phyloP scores from a whole-genome alignment of 1,284 basidiomycete species.

The Apiotrichum brassicae region DNA sequence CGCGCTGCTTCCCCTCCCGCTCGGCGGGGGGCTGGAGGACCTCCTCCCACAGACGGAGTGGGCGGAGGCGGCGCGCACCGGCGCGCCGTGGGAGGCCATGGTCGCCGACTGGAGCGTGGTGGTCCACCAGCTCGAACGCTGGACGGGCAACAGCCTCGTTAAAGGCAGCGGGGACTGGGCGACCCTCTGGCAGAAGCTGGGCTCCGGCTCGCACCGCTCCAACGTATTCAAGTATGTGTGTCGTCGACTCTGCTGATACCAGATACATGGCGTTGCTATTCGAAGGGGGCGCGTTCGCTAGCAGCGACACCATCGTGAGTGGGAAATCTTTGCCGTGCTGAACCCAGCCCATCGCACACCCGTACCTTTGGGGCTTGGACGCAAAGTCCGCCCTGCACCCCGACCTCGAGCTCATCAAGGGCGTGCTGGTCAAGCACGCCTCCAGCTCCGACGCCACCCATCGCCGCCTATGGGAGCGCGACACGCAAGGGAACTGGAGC shows the following conservation, averaged over 20 bases:
- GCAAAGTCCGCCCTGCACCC: conserved; percentile 20
- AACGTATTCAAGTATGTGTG: conserved; percentile 29
- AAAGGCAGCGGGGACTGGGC: conserved; percentile 7
- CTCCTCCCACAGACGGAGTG: conserved; percentile 13
- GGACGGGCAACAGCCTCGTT: conserved; percentile 22
- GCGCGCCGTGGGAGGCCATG: conserved; percentile 21
- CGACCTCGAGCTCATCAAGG: conserved; percentile 18
- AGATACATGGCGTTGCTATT: conserved; percentile 32
- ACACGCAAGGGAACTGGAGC: neutral
- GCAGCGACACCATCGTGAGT: conserved; percentile 34
- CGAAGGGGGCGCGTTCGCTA: conserved; percentile 35
- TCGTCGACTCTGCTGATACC: conserved; percentile 5
- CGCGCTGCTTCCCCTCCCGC: conserved; percentile 18
- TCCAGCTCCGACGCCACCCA: conserved; percentile 8
- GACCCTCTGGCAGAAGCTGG: conserved; percentile 27
- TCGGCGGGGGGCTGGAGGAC: neutral
- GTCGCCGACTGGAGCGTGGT: conserved; percentile 25
- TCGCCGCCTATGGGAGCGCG: conserved; percentile 14
- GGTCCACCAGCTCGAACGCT: conserved; percentile 20
- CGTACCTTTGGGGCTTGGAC: conserved; percentile 29
- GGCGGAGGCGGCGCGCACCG: conserved; percentile 13
- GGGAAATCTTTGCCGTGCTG: too few relatives aligned
- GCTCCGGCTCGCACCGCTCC: conserved; percentile 22
- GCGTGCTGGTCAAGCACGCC: conserved; percentile 8
- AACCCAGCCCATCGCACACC: conserved; percentile 29